Base-by-base conservation (phyloP, 139 green algal genomes). In the Chlamydomonas schloesseri region DNA sequence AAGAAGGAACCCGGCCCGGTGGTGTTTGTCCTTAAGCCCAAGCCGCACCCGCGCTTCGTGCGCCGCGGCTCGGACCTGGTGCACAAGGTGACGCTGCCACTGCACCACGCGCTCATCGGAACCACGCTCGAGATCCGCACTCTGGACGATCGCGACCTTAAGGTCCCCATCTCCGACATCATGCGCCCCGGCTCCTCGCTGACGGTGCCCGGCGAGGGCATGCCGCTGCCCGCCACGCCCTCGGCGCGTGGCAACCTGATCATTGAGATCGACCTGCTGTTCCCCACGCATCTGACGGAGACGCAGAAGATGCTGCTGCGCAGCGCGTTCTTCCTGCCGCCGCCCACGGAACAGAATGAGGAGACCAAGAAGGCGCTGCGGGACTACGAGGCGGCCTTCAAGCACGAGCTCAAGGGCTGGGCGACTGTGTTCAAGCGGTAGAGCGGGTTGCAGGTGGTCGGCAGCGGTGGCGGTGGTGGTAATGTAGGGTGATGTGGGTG, bases 291-390 rank as follows among this genome's bases (percentile, higher is more conserved):
- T 31, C 82, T 97, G 6, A 92, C 78, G 1, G 91, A 95, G 89
- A 90, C 92, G 65, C 94, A 97, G 86, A 95, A 93, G 87, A 93
- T 94, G 90, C 89, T 97, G 82, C 77, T 97, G 29, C 89, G 87
- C 29, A 87, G 88, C 20, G 91, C 89, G 0, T 95, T 97, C 86
- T 97, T 92, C 92, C 88, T 96, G 71, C 93, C 94, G 29, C 58
- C 65, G 15, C 91, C 90, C 29, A 82, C 73, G 23, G 76, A 83
- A 26, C 75, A 82, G 55, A 86, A 86, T 34, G 64, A 84, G 58
- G 86, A 89, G 73, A 92, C 95, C 88, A 72, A 85, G 81, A 93
- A 93, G 87, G 88, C 91, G 14, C 55, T 96, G 71, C 87, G 83
- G 3, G 83, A 84, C 24, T 96, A 93, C 89, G 93, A 95, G 87